phyloP scores from a whole-genome alignment of 345 rosid genomes.

The Angophora floribunda region DNA sequence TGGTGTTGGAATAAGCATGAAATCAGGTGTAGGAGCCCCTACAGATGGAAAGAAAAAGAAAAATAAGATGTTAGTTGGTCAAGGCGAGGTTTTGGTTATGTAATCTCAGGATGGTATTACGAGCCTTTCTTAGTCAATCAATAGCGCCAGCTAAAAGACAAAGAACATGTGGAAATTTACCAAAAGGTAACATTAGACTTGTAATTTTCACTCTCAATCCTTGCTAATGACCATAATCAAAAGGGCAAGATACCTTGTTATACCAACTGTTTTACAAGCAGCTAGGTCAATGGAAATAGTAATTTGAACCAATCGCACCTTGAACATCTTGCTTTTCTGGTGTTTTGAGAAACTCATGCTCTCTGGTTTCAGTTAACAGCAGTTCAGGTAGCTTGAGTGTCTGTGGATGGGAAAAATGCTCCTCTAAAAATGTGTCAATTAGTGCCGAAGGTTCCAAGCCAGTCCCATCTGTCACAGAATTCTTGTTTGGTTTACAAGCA shows the following conservation, averaged over 20 bases:
- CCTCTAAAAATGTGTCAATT: neutral
- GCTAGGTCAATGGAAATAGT: neutral
- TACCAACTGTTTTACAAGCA: neutral
- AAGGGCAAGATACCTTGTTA: neutral
- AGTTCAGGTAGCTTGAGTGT: neutral
- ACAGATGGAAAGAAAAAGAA: neutral
- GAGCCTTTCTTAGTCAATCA: neutral
- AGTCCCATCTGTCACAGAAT: neutral
- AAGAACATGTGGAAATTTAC: neutral
- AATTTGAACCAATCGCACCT: neutral
- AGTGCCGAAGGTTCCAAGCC: neutral
- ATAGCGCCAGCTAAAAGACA: neutral
- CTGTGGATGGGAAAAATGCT: neutral
- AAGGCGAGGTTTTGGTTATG: neutral
- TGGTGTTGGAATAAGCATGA: conserved; percentile 47
- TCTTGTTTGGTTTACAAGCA: neutral
- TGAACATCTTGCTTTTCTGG: neutral
- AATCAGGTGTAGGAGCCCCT: conserved; percentile 37
- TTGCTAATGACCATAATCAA: neutral
- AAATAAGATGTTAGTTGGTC: neutral
- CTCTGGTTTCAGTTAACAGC: neutral
- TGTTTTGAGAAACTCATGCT: neutral
- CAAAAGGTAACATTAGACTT: neutral
- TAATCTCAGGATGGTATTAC: neutral
- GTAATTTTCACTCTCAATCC: neutral